A percentile compares a stretch with the other conserved stretches of the same genome.
These are phyloP conservation scores for Purshia tridentata DNA, from an alignment of 306 rosid genomes.

Conservation along the genomic window DNA sequence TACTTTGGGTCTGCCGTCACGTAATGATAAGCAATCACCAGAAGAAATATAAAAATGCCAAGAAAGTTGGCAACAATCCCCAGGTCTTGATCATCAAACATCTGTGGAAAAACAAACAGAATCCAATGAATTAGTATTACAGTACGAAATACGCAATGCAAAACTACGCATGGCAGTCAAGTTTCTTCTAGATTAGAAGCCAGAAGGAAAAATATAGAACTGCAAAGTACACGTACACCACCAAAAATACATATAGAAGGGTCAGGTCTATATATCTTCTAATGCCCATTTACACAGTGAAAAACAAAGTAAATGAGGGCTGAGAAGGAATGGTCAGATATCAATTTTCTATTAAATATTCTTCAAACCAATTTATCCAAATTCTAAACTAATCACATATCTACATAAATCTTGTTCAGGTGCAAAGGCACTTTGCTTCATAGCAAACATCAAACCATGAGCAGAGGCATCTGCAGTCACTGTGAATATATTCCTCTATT, in stretches of 20 bases:
- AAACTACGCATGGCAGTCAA: background rate
- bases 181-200: too few relatives aligned
- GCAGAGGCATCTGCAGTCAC: background rate
- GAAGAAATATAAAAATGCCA: constrained; percentile 30
- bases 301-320: background rate
- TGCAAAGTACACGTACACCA: background rate
- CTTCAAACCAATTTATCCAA: background rate
- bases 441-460: background rate
- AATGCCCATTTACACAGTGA: background rate
- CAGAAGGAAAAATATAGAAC: background rate
- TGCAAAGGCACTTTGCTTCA: background rate
- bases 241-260: background rate
- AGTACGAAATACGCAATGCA: background rate
- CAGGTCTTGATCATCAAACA: constrained; percentile 33
- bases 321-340: background rate
- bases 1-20: constrained; percentile 36
- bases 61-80: constrained; percentile 33
- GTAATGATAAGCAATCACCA: constrained; percentile 37
- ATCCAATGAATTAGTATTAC: background rate
- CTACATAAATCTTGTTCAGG: background rate
- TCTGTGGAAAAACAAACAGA: constrained; percentile 18
- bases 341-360: background rate
- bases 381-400: constrained; percentile 1
- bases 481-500: background rate
- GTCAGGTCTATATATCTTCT: background rate